Percentiles rank a stretch among this genome's conserved stretches.
Evolutionary conservation across 495 filamentous ascomycete species (phyloP).

Genomic region (Sphaerosporella brunnea): DNA sequence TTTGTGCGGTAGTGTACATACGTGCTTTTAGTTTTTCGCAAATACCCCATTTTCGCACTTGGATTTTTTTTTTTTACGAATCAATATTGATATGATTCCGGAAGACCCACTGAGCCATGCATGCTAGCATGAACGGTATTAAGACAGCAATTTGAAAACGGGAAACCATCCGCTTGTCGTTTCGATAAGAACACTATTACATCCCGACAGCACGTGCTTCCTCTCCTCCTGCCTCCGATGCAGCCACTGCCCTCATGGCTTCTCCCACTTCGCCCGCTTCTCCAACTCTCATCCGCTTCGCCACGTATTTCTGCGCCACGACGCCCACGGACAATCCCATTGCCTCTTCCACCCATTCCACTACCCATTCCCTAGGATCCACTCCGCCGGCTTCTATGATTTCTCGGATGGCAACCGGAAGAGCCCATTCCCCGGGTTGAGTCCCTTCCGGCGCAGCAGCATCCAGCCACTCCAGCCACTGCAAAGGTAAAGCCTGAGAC

Average conservation of each 20-base stretch:
- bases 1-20: too few relatives aligned
- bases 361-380: constrained; percentile 89
- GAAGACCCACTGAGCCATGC: too few relatives aligned
- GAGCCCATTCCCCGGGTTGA: constrained; percentile 26
- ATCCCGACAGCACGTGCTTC: constrained; percentile 9
- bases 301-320: constrained; percentile 92
- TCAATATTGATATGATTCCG: too few relatives aligned
- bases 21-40: too few relatives aligned
- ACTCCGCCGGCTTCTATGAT: constrained; percentile 79
- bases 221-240: constrained; percentile 8
- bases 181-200: too few relatives aligned
- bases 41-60: too few relatives aligned
- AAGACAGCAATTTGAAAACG: too few relatives aligned
- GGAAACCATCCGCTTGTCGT: too few relatives aligned
- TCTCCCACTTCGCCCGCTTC: constrained; percentile 38
- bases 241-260: constrained; percentile 8
- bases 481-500: constrained; percentile 64
- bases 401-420: constrained; percentile 72
- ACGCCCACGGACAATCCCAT: constrained; percentile 64
- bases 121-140: too few relatives aligned
- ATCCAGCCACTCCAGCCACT: constrained; percentile 88
- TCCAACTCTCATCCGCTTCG: constrained; percentile 85
- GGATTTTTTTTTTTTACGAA: too few relatives aligned
- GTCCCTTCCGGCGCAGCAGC: constrained; percentile 39
- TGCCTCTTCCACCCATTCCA: constrained; percentile 89